Base-by-base conservation (phyloP, 2,329 filamentous ascomycete species). In the Ceratocystis papillata region DNA sequence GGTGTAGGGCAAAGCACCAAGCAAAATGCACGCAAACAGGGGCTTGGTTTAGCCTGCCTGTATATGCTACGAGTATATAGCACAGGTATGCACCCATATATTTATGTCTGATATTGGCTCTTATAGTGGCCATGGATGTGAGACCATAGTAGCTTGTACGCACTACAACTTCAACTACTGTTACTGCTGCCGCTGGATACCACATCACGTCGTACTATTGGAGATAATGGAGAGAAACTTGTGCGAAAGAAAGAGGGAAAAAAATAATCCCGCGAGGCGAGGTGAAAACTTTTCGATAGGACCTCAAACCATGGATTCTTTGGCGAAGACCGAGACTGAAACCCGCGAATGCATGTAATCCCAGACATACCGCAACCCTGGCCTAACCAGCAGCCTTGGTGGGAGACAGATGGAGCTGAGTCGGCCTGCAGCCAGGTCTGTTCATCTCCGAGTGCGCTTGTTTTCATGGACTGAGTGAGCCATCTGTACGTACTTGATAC, bases 271-370 rank as follows among this genome's bases (percentile, higher is more conserved):
- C 37, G 37, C 37, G 37, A 41, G 37, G 37, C 37, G 37, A 41
- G n/a, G 55, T 59, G 28, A 59, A 59, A 59, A 37, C 22, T 59
- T 59, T 59, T 59, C 55, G 7, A 12, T 30, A 59, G 55, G 20
- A 59, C 55, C 55, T 37, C 55, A 59, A 59, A 33, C 55, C 55
- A 33, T 59, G 55, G 28, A 33, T 59, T 59, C 25, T 30, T 37
- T 59, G 55, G 55, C 55, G 55, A 59, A 59, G 55, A 22, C 55
- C 55, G 55, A 59, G 55, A 59, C 55, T 59, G 55, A 59, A 59
- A 33, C 55, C 55, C 30, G 55, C 15, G 30, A 59, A 30, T 59
- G 55, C 55, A 59, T 59, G 25, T 59, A 28, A 53, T 53, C 20
- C 48, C 22, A 53, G 48, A 53, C 48, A 53, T n/a, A 22, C 48